Conservation (phyloP, 305 asterid species). For the Fraxinus velutina region DNA sequence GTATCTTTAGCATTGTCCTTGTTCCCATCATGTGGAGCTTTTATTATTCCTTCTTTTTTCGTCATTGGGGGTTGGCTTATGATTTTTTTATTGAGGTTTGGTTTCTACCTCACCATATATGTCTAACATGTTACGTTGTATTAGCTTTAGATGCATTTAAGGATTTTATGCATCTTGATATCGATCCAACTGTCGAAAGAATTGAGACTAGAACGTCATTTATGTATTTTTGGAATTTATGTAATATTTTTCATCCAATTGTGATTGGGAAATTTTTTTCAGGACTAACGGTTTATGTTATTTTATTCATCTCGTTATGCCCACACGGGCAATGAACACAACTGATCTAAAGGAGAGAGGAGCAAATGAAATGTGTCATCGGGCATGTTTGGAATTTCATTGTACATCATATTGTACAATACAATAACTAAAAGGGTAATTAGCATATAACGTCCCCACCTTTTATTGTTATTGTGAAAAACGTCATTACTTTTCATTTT, state of each 20-base stretch:
- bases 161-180: neutral
- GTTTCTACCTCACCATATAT: neutral
- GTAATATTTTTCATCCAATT: neutral
- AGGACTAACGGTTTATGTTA: neutral
- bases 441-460: no score
- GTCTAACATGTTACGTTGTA: neutral
- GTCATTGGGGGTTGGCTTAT: neutral
- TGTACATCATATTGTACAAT: neutral
- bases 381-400: neutral
- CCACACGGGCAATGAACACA: neutral
- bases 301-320: neutral
- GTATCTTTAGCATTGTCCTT: neutral
- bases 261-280: neutral
- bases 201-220: neutral
- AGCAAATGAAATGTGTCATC: neutral
- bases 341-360: no score
- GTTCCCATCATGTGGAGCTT: neutral
- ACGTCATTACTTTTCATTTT: no score
- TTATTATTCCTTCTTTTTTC: neutral
- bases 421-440: neutral
- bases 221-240: neutral
- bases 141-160: neutral
- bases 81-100: neutral
- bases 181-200: neutral
- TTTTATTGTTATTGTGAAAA: no score